Conservation (phyloP, 495 filamentous ascomycete species). For the Aspergillus asperescens region DNA sequence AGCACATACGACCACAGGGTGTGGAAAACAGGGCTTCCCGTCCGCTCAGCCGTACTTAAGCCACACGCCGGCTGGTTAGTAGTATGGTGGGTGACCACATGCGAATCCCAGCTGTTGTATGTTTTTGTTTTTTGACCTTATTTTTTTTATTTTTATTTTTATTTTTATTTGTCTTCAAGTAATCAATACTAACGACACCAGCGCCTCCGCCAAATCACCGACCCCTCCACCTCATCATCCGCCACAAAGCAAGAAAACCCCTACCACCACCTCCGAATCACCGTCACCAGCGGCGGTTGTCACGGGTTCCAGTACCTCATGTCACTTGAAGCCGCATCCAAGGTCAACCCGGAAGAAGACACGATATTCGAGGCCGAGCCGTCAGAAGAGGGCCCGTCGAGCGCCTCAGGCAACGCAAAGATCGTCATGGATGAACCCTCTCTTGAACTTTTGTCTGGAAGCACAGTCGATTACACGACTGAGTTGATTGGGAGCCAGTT, state of each 20-base stretch:
- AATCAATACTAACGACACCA: slow-evolving; percentile 25
- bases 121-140: slow-evolving; percentile 38
- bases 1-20: slow-evolving; percentile 47
- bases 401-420: slow-evolving; percentile 57
- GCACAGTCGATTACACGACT: slow-evolving; percentile 91
- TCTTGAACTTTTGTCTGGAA: slow-evolving; percentile 83
- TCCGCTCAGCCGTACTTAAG: slow-evolving; percentile 49
- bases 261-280: slow-evolving; percentile 76
- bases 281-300: slow-evolving; percentile 87
- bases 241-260: slow-evolving; percentile 67
- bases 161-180: not conserved
- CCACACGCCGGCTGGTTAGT: slow-evolving; percentile 48
- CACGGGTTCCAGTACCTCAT: slow-evolving; percentile 98
- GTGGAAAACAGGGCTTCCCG: slow-evolving; percentile 48
- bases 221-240: slow-evolving; percentile 38
- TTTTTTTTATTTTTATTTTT: slow-evolving; percentile 13
- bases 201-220: slow-evolving; percentile 62
- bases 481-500: slow-evolving; percentile 98
- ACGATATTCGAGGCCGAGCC: slow-evolving; percentile 53
- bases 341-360: slow-evolving; percentile 69
- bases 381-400: slow-evolving; percentile 21
- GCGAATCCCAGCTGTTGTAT: slow-evolving; percentile 49
- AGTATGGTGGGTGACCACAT: slow-evolving; percentile 49
- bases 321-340: slow-evolving; percentile 61
- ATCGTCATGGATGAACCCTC: slow-evolving; percentile 86